Percentiles rank a stretch among this genome's conserved stretches.
Evolutionary conservation across 140 eudicot species (phyloP).

Genomic region (Ambrosia hybrid): DNA sequence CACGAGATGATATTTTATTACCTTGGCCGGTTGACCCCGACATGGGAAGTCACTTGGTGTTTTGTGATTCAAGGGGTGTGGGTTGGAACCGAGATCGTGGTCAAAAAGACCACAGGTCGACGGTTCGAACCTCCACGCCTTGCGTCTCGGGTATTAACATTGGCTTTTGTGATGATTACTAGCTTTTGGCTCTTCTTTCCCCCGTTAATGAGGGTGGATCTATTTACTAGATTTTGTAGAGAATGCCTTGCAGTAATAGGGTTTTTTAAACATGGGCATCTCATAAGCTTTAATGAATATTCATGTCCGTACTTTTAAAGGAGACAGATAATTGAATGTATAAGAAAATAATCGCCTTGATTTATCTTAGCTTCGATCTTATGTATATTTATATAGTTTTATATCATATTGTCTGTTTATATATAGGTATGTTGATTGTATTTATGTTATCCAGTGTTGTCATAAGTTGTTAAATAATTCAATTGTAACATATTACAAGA

Average conservation of each 20-base stretch:
- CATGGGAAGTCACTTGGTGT: conserved; percentile 14
- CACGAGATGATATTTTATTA: conserved; percentile 7
- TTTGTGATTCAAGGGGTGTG: conserved; percentile 2
- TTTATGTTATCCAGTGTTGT: too few relatives aligned
- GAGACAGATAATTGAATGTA: neutral
- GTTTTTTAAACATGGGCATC: neutral
- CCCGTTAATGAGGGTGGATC: neutral
- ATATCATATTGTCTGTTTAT: too few relatives aligned
- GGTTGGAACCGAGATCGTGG: conserved; percentile 3
- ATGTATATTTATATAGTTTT: too few relatives aligned
- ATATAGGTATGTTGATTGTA: too few relatives aligned
- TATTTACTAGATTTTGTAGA: conserved; percentile 1
- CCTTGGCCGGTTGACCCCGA: conserved; percentile 8
- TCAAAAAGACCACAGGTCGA: conserved; percentile 7
- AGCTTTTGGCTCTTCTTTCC: conserved; percentile 3
- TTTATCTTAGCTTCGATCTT: too few relatives aligned
- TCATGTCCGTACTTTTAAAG: neutral
- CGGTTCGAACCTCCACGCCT: neutral
- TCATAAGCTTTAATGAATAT: neutral
- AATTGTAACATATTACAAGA: too few relatives aligned
- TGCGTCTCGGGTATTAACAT: neutral
- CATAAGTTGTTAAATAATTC: too few relatives aligned
- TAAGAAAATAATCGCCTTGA: too few relatives aligned
- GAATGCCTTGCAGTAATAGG: neutral
- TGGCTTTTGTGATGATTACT: conserved; percentile 1